Base-by-base conservation (phyloP, 176 grass and related monocot species). In the Neostapfia colusana region DNA sequence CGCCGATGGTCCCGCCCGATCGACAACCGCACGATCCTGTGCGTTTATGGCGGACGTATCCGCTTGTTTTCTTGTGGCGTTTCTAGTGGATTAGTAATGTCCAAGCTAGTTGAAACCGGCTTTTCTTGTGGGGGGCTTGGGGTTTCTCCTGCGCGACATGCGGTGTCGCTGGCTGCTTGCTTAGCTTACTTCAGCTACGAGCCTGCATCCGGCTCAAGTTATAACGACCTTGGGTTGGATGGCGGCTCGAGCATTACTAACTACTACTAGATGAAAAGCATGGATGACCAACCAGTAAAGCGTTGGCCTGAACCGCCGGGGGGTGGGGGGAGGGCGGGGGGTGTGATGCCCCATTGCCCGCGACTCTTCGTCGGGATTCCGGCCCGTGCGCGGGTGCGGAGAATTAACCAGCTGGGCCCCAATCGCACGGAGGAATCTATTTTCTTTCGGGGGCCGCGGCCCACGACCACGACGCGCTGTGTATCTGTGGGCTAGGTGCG, bases 61-160 rank as follows among this genome's bases (percentile, higher is more conserved):
- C 16, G 57, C 57, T 63, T 58, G 79, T 48, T 66, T 39, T 56
- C 7, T 69, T 42, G 10, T 39, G 8, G 25, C 0, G 65, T 58
- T 50, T n/a, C n/a, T 67, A 42, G 27, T 77, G 72, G 65, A 81
- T 86, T n/a, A n/a, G n/a, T 71, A 39, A 61, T 53, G 80, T 62
- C 6, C 79, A 82, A 77, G 79, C 31, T 87, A 85, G 16, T 39
- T 48, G 36, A 23, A 11, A 13, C 14, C 45, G n/a, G 37, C 38
- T 40, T 87, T 86, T 72, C 8, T 67, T 2, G 65, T 9, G 64
- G 73, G 37, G 6, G 48, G 40, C 6, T 34, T 23, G 5, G 59
- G 31, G 31, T 3, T 24, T 28, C 1, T 6, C 21, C 7, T 20
- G 18, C 49, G 7, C 49, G 10, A 72, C 67, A 73, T 82, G 79